phyloP scores from a whole-genome alignment of 1,139 yeast species.

The Protomyces lactucae-debilis region DNA sequence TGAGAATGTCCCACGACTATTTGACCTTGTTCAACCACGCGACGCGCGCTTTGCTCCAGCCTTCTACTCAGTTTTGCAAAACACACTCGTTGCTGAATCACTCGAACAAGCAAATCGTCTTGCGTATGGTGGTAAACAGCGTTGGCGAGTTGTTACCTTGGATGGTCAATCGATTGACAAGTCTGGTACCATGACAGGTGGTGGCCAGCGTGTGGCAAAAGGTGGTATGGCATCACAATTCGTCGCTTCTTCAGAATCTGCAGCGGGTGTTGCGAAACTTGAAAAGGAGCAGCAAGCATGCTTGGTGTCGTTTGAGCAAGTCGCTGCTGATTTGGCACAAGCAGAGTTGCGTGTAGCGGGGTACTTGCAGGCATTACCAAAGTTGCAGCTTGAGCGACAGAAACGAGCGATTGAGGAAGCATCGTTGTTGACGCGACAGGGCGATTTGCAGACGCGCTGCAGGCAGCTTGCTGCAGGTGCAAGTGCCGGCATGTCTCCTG shows the following conservation, averaged over 20 bases:
- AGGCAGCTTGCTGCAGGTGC: constrained; percentile 35
- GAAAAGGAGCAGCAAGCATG: constrained; percentile 53
- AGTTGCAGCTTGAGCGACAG: constrained; percentile 59
- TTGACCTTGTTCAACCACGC: constrained; percentile 70
- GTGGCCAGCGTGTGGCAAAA: constrained; percentile 64
- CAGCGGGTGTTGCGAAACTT: constrained; percentile 54
- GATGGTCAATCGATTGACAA: constrained; percentile 90
- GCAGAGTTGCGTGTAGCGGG: constrained; percentile 37
- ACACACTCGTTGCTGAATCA: constrained; percentile 80
- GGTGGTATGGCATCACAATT: constrained; percentile 55
- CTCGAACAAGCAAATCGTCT: constrained; percentile 77
- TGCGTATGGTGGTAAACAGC: constrained; percentile 66
- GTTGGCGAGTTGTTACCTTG: constrained; percentile 85
- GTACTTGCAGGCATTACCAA: constrained; percentile 57
- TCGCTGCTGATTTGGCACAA: constrained; percentile 49
- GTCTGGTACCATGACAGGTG: constrained; percentile 98
- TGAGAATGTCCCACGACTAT: constrained; percentile 68
- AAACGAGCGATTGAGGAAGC: constrained; percentile 62
- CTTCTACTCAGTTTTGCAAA: constrained; percentile 76
- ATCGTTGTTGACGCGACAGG: constrained; percentile 49
- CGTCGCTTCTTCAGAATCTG: constrained; percentile 43
- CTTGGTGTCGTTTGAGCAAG: neutral
- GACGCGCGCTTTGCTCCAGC: constrained; percentile 75
- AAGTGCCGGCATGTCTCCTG: constrained; percentile 29
- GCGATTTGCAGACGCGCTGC: constrained; percentile 43